Conservation (phyloP, 2,329 filamentous ascomycete genomes). For the Curvularia verruculosa region DNA sequence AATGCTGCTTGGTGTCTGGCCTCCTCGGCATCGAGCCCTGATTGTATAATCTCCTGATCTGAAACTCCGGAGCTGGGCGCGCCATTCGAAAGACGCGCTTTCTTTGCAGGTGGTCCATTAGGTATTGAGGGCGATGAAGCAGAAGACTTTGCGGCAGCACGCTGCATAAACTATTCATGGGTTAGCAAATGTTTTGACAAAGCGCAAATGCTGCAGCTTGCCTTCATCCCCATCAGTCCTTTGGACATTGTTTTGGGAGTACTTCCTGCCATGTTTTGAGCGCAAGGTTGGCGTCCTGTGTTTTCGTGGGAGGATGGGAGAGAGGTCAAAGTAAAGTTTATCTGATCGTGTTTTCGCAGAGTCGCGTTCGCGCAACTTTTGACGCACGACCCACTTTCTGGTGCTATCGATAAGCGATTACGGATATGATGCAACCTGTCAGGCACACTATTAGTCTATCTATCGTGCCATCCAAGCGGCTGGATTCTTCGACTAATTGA, state of each 20-base stretch:
- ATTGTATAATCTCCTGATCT: constrained; percentile 66
- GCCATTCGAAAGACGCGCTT: constrained; percentile 63
- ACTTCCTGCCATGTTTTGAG: constrained; percentile 36
- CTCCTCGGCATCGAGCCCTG: constrained; percentile 70
- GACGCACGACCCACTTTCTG: not conserved
- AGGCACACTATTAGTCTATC: not conserved
- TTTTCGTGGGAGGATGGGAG: not conserved
- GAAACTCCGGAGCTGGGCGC: constrained; percentile 38
- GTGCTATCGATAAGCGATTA: constrained; percentile 5
- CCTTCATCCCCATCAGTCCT: constrained; percentile 88
- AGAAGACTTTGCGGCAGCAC: constrained; percentile 69
- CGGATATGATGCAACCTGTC: constrained; percentile 5
- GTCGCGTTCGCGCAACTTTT: constrained; percentile 15
- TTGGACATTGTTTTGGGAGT: constrained; percentile 75
- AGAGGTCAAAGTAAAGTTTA: not conserved
- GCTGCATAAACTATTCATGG: constrained; percentile 78
- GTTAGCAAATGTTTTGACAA: constrained; percentile 15
- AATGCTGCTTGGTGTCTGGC: constrained; percentile 64
- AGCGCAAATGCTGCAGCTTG: constrained; percentile 26
- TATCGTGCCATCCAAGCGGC: not conserved
- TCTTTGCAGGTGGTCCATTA: constrained; percentile 66
- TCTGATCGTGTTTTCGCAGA: constrained; percentile 8
- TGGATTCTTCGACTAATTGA: not conserved
- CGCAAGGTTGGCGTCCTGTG: not conserved
- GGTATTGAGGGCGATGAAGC: constrained; percentile 57